Percentiles rank a stretch among this genome's conserved stretches.
Conservation (phyloP, 2,329 filamentous ascomycete species). For the Aspergillus pseudoglaucus region DNA sequence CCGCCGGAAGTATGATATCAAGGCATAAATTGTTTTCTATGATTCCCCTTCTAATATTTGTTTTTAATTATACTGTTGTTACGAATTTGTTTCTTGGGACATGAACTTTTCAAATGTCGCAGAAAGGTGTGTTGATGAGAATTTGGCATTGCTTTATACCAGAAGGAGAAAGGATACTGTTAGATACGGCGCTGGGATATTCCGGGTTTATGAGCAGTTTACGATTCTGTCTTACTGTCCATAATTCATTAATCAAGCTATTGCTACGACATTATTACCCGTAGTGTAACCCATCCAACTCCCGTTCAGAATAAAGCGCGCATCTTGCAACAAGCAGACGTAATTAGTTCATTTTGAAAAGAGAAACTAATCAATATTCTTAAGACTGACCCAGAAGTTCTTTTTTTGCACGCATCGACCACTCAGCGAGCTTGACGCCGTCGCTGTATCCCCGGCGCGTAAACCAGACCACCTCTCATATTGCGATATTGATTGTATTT, state of each 20-base stretch:
- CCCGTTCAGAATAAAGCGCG: too few relatives aligned
- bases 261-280: background rate
- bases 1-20: conserved; percentile 69
- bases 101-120: conserved; percentile 24
- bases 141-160: too few relatives aligned
- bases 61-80: conserved; percentile 12
- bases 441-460: background rate
- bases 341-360: background rate
- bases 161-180: background rate
- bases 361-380: background rate
- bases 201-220: background rate
- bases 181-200: background rate
- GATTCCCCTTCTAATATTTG: conserved; percentile 9
- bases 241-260: background rate
- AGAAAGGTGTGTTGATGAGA: background rate
- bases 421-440: background rate
- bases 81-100: conserved; percentile 17
- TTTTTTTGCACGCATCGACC: background rate
- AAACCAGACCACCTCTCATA: background rate
- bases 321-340: background rate
- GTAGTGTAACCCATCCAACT: background rate
- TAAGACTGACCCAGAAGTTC: background rate
- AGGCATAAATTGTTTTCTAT: conserved; percentile 49
- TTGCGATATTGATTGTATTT: background rate
- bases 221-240: background rate